Conservation (phyloP, 495 filamentous ascomycete species). For the Aspergillus leporis region DNA sequence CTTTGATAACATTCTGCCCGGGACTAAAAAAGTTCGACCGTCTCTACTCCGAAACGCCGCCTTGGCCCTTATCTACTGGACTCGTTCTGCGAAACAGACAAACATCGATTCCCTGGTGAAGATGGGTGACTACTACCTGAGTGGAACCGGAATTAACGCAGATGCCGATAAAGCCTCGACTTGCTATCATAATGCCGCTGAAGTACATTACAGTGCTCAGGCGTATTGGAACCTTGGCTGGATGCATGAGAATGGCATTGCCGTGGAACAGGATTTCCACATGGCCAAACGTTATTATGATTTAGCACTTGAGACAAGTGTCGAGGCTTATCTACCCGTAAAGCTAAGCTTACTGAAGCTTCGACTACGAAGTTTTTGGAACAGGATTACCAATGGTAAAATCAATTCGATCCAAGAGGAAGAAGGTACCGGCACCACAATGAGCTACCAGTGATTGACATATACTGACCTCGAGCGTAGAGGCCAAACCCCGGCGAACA, state of each 20-base stretch:
- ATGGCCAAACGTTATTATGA: constrained; percentile 97
- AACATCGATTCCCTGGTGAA: constrained; percentile 96
- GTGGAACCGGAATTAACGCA: constrained; percentile 66
- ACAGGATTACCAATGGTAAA: constrained; percentile 82
- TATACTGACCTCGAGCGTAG: constrained; percentile 33
- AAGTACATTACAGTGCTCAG: constrained; percentile 87
- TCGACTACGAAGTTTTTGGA: constrained; percentile 84
- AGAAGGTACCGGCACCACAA: constrained; percentile 59
- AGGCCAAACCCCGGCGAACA: constrained; percentile 68
- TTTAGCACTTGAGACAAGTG: constrained; percentile 83
- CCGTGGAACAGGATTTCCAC: constrained; percentile 93
- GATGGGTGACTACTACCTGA: constrained; percentile 96
- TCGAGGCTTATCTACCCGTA: constrained; percentile 93
- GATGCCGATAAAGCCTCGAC: constrained; percentile 87
- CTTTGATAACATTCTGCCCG: constrained; percentile 47
- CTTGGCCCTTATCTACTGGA: constrained; percentile 93
- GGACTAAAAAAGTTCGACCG: constrained; percentile 37
- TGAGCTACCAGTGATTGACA: neutral
- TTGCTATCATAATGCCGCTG: constrained; percentile 89
- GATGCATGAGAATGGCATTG: constrained; percentile 99
- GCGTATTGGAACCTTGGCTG: constrained; percentile 97
- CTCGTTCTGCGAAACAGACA: constrained; percentile 86
- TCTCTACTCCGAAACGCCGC: constrained; percentile 66
- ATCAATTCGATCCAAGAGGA: constrained; percentile 90
- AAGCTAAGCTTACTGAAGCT: constrained; percentile 86